phyloP scores from a whole-genome alignment of 192 early-diverging fungal genomes.

The Chytriomyces hyalinus region DNA sequence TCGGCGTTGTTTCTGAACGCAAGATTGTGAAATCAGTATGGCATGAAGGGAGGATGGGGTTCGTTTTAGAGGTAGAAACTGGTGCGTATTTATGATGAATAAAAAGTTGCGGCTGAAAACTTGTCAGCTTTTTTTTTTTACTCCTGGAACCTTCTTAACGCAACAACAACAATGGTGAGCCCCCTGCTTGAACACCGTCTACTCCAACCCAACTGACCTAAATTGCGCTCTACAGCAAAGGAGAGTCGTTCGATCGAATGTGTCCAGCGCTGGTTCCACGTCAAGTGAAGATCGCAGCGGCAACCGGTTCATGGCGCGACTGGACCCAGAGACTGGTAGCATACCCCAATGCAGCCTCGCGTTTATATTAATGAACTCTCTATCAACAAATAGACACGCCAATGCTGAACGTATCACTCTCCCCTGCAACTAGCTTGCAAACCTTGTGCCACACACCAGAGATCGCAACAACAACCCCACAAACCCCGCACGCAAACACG shows the following conservation, averaged over 20 bases:
- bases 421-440: background rate
- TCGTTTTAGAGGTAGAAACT: too few species aligned
- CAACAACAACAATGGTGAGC: too few species aligned
- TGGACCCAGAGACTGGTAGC: background rate
- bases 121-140: too few species aligned
- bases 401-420: background rate
- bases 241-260: background rate
- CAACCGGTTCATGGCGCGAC: background rate
- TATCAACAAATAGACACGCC: background rate
- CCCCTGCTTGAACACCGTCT: too few species aligned
- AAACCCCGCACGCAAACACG: background rate
- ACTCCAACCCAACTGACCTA: too few species aligned
- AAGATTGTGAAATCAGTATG: too few species aligned
- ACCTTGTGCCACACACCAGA: slow-evolving; percentile 7
- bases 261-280: background rate
- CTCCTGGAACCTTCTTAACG: too few species aligned
- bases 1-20: too few species aligned
- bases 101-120: too few species aligned
- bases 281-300: background rate
- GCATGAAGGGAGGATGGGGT: too few species aligned
- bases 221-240: background rate
- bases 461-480: background rate
- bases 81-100: too few species aligned
- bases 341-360: background rate
- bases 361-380: background rate